Evolutionary conservation across 768 basidiomycete genomes (phyloP), one percentile per base, ranked within the genome.

Genomic region (Lactarius tabidus): DNA sequence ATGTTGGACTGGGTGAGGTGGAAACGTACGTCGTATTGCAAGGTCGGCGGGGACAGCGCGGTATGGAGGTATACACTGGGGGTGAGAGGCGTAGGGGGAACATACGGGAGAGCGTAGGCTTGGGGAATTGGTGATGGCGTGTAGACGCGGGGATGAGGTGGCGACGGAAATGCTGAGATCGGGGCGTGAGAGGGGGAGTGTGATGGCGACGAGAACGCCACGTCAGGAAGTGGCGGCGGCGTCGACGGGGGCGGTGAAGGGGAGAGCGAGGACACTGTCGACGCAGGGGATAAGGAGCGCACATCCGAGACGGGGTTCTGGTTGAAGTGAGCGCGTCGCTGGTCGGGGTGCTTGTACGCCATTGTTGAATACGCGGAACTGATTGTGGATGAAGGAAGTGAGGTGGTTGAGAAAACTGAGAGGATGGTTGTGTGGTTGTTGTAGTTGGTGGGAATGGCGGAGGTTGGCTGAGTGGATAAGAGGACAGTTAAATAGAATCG

Each of bases 221-320:
- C 60, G 55, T 57, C 39, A 14, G 55, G 60, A 39, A 66, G 31
- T 3, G 64, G 64, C 3, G 64, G 64, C 0, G 64, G 64, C 15
- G 64, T 65, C 20, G 64, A 65, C 3, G 65, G 65, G 9, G 57
- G 57, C 14, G 60, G 65, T 17, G 65, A 66, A 6, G 55, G 48
- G 28, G 45, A 23, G 3, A 62, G 61, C 8, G 65, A 66, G 18
- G 60, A 58, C 5, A 57, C 35, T 1, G 65, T 45, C 5, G 65
- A 62, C 1, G 65, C 60, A 4, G 65, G 65, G 3, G 65, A 62
- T 57, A 66, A 39, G 8, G 51, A 58, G 57, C 61, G 65, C 15
- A 66, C 61, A 14, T 58, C 56, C 23, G 65, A 51, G 26, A 66
- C 60, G 26, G 65, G 65, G 57, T 66, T 10, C 9, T 35, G 6